Base-by-base conservation (phyloP, 495 filamentous ascomycete species). In the Paragyromitra xinjiangensis region DNA sequence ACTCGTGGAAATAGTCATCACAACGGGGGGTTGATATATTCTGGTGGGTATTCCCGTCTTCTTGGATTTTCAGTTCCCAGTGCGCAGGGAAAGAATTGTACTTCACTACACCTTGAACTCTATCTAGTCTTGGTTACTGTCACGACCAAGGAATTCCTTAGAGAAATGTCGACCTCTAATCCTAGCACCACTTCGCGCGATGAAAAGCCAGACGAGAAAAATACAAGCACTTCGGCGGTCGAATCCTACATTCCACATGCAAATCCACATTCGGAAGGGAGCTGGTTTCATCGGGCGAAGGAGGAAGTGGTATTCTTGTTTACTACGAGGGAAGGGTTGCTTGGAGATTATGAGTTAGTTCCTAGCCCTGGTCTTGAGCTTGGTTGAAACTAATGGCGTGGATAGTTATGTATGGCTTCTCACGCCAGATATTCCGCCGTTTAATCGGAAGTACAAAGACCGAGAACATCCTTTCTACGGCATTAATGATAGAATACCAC, bases 361-460 rank as follows among this genome's bases (percentile, higher is more conserved):
- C n/a, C 42, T 9, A 11, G 37, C 11, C 61, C 3, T 34, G 29
- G 29, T 26, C 66, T 48, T 42, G 55, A 24, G 19, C 1, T 59
- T 16, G 24, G 64, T 40, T 7, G 19, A 53, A 72, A 16, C 66
- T 67, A 44, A 80, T 29, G 11, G 55, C 6, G 2, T 14, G n/a
- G 14, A 51, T 84, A 84, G 84, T 64, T 85, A 85, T 71, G 34
- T 82, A 22, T 85, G 84, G 73, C 81, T 85, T 19, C 83, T 85
- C 45, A 85, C 84, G n/a, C 84, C 84, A 5, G 83, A 85, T 74
- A 84, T 85, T 63, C 87, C 85, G 79, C 83, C 82, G 9, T 79
- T 83, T 26, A 83, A 83, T 53, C 37, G 74, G 34, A 85, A 83
- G 59, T 85, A 84, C 72, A 84, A 84, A 59, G 81, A 81, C 75